Evolutionary conservation across 768 basidiomycete species (phyloP), one percentile per base, ranked within the genome.

Genomic region (Tulasnella sp.): DNA sequence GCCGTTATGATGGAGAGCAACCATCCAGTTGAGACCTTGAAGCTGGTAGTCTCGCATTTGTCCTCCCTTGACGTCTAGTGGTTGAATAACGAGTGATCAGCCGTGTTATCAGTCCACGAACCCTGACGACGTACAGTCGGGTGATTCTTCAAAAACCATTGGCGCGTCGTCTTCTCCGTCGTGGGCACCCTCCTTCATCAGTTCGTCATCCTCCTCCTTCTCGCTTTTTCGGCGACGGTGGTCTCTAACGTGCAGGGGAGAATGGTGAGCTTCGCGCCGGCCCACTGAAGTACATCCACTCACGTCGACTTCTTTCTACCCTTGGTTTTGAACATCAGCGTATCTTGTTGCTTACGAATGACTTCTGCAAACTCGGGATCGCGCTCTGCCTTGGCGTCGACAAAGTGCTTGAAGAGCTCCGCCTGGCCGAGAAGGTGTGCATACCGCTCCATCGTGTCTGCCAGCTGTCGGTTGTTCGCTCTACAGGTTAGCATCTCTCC

Each of bases 401-500:
- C 93, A 81, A 99, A 99, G 83, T 99, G 97, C 80, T 95, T 94
- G 86, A 99, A 99, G 29, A 99, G 86, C 79, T 99, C 97, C 0
- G 97, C 99, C 82, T 99, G 96, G 9, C 97, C 97, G 1, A 99
- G 88, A n/a, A 99, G 89, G 83, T 98, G 99, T 1, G 93, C 93
- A 82, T 98, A 99, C 22, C 96, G 91, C 82, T 99, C 99, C 78
- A 98, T 93, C 12, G 96, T 94, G 81, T 98, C 96, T 25, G 93
- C 85, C 52, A 96, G 88, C 94, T 98, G 79, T 29, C 0, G 73
- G 67, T 45, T 22, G 42, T 67, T 80, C 80, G 78, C 80, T 78
- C 37, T n/a, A 22, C 6, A 4, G 36, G 68, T 70, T 70, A 40
- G 34, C 9, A 36, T 19, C 17, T 15, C 29, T 37, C 68, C 68